Conservation (phyloP, 805 yeast genomes). For the Yarrowia porcina region DNA sequence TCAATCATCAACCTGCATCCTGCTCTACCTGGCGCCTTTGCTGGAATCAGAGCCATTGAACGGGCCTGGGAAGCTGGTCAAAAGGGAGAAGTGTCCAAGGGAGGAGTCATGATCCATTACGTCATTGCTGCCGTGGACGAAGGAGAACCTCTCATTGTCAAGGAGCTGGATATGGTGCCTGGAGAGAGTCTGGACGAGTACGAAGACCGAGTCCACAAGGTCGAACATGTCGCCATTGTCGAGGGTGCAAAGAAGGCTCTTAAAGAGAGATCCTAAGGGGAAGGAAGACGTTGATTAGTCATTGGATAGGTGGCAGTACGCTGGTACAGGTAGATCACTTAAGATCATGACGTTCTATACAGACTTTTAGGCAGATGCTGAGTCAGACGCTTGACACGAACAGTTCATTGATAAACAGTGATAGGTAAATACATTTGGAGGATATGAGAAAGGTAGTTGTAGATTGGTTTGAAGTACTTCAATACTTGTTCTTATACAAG, state of each 20-base stretch:
- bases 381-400: too few species aligned
- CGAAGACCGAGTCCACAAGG: constrained; percentile 74
- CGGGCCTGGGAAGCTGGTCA: constrained; percentile 96
- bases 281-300: too few species aligned
- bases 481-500: too few species aligned
- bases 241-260: constrained; percentile 74
- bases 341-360: too few species aligned
- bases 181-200: constrained; percentile 77
- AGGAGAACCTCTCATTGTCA: constrained; percentile 85
- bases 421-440: not conserved
- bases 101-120: constrained; percentile 95
- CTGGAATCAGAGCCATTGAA: constrained; percentile 95
- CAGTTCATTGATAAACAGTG: not conserved
- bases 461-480: too few species aligned
- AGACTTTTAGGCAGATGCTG: too few species aligned
- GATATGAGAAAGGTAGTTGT: too few species aligned
- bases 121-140: constrained; percentile 95
- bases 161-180: constrained; percentile 64
- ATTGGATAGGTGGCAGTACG: not conserved
- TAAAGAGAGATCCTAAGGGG: constrained; percentile 37
- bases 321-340: too few species aligned
- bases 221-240: constrained; percentile 89
- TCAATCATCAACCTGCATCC: constrained; percentile 94
- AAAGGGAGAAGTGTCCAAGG: constrained; percentile 66
- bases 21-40: constrained; percentile 95